A percentile compares a stretch with the other conserved stretches of the same genome.
These are phyloP conservation scores for Russula virescens DNA, from an alignment of 768 basidiomycete species.

Conservation along the genomic window DNA sequence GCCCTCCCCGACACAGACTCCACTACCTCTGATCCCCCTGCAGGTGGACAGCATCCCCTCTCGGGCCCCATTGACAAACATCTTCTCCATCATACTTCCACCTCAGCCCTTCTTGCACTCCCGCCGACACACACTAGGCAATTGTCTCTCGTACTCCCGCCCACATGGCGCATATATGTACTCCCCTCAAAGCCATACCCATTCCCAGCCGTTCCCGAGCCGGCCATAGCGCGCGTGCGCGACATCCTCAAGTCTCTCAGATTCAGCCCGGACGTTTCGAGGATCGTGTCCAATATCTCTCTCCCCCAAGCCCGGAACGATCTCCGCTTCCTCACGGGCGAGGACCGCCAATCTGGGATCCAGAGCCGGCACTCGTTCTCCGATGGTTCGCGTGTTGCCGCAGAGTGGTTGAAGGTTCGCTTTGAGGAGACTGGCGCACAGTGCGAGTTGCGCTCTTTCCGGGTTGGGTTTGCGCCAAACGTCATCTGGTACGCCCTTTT, in stretches of 20 bases:
- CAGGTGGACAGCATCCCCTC: slow-evolving; percentile 11
- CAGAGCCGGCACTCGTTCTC: slow-evolving; percentile 80
- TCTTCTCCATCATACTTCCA: slow-evolving; percentile 39
- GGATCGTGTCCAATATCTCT: slow-evolving; percentile 64
- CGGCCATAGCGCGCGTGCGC: slow-evolving; percentile 50
- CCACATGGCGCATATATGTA: slow-evolving; percentile 64
- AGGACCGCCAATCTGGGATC: slow-evolving; percentile 67
- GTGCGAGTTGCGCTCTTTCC: slow-evolving; percentile 64
- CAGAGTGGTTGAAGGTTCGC: slow-evolving; percentile 65
- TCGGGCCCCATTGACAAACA: slow-evolving; percentile 25
- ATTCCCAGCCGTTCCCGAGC: slow-evolving; percentile 51
- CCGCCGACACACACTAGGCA: slow-evolving; percentile 35
- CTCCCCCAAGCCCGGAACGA: slow-evolving; percentile 60
- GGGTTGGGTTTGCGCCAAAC: slow-evolving; percentile 74
- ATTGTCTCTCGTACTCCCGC: slow-evolving; percentile 62
- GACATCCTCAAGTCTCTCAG: slow-evolving; percentile 51
- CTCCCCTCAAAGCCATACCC: slow-evolving; percentile 47
- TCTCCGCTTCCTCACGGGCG: slow-evolving; percentile 80
- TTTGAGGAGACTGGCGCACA: slow-evolving; percentile 72
- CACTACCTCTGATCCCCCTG: not conserved
- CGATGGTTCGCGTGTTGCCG: slow-evolving; percentile 55
- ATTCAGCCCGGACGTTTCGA: slow-evolving; percentile 65
- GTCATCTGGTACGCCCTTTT: slow-evolving; percentile 61
- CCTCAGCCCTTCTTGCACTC: slow-evolving; percentile 49
- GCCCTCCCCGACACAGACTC: slow-evolving; percentile 17